Base-by-base conservation (phyloP, 257 asterid genomes). In the Plectranthus barbatus region DNA sequence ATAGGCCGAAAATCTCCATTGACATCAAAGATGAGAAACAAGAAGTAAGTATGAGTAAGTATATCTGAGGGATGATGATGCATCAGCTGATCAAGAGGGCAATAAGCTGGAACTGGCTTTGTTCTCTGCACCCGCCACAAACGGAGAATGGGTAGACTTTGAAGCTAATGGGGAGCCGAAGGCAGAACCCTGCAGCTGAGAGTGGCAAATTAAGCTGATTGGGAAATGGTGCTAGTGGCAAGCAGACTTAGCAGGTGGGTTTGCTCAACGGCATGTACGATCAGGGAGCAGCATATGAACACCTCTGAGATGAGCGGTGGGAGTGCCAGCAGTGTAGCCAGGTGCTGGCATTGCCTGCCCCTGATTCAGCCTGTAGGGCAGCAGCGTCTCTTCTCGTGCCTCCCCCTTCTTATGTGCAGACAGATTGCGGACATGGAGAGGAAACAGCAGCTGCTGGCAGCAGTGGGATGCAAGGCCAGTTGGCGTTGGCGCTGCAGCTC, bases 301-400 rank as follows among this genome's bases (percentile, higher is more conserved):
- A 71, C 33, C 37, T 55, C 76, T 26, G 76, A 81, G 71, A 15
- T 68, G 44, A 79, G 73, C 4, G 79, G 79, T 40, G 94, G 94
- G 57, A 87, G 95, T 34, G 82, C 83, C 0, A 85, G 94, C 45
- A 85, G 95, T 13, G 95, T n/a, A 87, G 23, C 94, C 94, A n/a
- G n/a, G n/a, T n/a, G n/a, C n/a, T n/a, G n/a, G n/a, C n/a, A n/a
- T n/a, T n/a, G n/a, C n/a, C n/a, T n/a, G n/a, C n/a, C n/a, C n/a
- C n/a, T n/a, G n/a, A n/a, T n/a, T n/a, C n/a, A n/a, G n/a, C n/a
- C n/a, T n/a, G n/a, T n/a, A n/a, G n/a, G 0, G 85, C 85, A 48
- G 86, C 91, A 0, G 94, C 94, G 45, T 87, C 95, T 8, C 81
- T 85, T 2, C 17, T 54, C 0, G 88, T 87, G 8, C 88, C 87